phyloP scores from a whole-genome alignment of 2,329 filamentous ascomycete genomes.

The Penicillium sp. region DNA sequence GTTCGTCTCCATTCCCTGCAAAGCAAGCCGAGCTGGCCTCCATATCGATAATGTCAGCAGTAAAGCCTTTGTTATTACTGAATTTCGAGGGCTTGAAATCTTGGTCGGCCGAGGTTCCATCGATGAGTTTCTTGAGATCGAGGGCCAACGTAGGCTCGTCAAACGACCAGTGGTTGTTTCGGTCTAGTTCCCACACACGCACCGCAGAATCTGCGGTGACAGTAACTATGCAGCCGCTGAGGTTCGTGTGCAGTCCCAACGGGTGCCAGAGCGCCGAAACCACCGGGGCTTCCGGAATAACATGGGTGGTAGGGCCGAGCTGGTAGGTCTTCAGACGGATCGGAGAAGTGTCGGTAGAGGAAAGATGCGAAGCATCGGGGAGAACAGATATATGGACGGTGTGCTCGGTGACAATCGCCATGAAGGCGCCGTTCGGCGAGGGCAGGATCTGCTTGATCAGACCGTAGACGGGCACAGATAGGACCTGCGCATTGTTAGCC shows the following conservation, averaged over 20 bases:
- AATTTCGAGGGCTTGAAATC: slow-evolving; percentile 74
- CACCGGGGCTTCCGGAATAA: slow-evolving; percentile 76
- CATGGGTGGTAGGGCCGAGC: slow-evolving; percentile 86
- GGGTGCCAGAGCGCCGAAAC: slow-evolving; percentile 89
- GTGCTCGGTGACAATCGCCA: slow-evolving; percentile 81
- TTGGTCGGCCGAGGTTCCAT: slow-evolving; percentile 74
- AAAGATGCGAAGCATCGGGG: slow-evolving; percentile 73
- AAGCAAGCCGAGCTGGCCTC: slow-evolving; percentile 89
- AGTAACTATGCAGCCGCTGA: slow-evolving; percentile 77
- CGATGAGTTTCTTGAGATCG: slow-evolving; percentile 82
- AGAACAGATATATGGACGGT: slow-evolving; percentile 85
- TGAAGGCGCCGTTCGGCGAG: slow-evolving; percentile 73
- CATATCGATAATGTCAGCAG: slow-evolving; percentile 86
- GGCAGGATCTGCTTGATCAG: slow-evolving; percentile 80
- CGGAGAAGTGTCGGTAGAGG: slow-evolving; percentile 60
- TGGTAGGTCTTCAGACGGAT: slow-evolving; percentile 83
- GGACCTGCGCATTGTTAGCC: slow-evolving; percentile 49
- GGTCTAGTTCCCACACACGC: slow-evolving; percentile 82
- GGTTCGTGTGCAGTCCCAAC: slow-evolving; percentile 61
- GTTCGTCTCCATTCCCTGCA: slow-evolving; percentile 61
- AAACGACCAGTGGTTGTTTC: slow-evolving; percentile 80
- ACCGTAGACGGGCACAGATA: slow-evolving; percentile 73
- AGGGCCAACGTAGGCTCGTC: slow-evolving; percentile 77
- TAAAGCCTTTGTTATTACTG: slow-evolving; percentile 74
- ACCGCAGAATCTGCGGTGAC: slow-evolving; percentile 84